Base-by-base conservation (phyloP, 2,329 filamentous ascomycete species). In the Fusarium tuaranense region DNA sequence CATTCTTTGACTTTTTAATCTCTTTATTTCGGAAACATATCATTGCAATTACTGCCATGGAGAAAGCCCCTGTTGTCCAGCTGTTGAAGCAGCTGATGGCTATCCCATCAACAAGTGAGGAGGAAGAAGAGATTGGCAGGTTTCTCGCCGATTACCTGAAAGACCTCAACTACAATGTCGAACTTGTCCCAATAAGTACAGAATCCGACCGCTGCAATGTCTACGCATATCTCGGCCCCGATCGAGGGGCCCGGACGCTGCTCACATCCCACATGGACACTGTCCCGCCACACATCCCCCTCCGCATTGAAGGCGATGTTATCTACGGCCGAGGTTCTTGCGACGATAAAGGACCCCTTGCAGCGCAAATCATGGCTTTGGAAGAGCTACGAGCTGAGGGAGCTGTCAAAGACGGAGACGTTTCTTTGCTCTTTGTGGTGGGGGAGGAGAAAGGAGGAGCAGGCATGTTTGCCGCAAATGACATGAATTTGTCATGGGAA, bases 211-310 rank as follows among this genome's bases (percentile, higher is more conserved):
- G 82, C 13, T 78, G 81, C 67, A 84, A 84, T 75, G 79, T 84
- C 65, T 84, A 84, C 76, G 83, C 83, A 12, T 84, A 83, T 71
- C 72, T 84, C 4, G 82, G 82, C 3, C 68, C 74, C 22, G 55
- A 71, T 25, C 77, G 80, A 34, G 75, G 79, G 39, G 78, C 80
- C 6, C 77, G 82, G 14, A 76, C 81, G 27, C 82, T 83, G 1
- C 76, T 81, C 39, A 69, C 91, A 0, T 93, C 91, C 60, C 94
- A 97, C 82, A 95, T 96, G 79, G 94, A 97, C 79, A 88, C 87
- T 5, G 91, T 93, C 0, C 91, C 92, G 0, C 92, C 92, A 0
- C 91, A 89, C 81, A 91, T 92, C 73, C 91, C 91, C 0, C 92
- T 93, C 81, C 86, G 85, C 48, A 85, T 89, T 5, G 83, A 86